Conservation (phyloP, 2,329 filamentous ascomycete genomes). For the Aspergillus tanneri region DNA sequence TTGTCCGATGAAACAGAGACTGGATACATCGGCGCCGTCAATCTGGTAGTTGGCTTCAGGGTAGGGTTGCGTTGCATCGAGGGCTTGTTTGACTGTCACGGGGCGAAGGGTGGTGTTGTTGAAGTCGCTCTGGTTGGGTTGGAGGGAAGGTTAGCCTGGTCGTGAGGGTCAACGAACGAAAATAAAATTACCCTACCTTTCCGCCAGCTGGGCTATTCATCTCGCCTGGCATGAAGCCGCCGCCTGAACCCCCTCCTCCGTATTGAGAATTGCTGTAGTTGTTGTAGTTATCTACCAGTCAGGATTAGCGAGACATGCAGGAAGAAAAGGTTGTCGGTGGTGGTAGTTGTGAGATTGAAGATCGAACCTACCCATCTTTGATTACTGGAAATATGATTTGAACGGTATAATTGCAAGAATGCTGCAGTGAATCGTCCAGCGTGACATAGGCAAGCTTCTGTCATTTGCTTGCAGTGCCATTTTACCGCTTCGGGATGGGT, state of each 20-base stretch:
- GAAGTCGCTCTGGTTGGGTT: conserved; percentile 49
- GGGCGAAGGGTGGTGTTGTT: conserved; percentile 82
- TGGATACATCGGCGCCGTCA: conserved; percentile 70
- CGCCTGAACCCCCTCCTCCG: conserved; percentile 54
- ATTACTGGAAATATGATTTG: not conserved
- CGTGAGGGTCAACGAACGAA: not conserved
- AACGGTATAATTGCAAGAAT: not conserved
- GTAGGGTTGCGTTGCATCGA: conserved; percentile 76
- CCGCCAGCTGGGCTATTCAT: conserved; percentile 49
- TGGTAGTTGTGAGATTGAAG: not conserved
- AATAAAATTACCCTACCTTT: conserved; percentile 33
- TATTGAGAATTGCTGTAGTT: conserved; percentile 50
- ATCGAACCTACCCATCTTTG: conserved; percentile 31
- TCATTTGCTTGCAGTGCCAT: conserved; percentile 21
- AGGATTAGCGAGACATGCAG: not conserved
- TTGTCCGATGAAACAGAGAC: conserved; percentile 86
- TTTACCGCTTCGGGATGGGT: conserved; percentile 44
- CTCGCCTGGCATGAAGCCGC: conserved; percentile 59
- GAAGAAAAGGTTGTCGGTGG: not conserved
- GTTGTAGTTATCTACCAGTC: conserved; percentile 34
- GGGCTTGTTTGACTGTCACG: conserved; percentile 91
- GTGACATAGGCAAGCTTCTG: conserved; percentile 11
- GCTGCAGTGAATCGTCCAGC: not conserved
- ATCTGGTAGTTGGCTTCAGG: conserved; percentile 77
- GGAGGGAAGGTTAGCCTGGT: not conserved